Percentiles rank a stretch among this genome's conserved stretches.
Conservation (phyloP, 1,284 basidiomycete species). For the Cryptococcus maquisensis region DNA sequence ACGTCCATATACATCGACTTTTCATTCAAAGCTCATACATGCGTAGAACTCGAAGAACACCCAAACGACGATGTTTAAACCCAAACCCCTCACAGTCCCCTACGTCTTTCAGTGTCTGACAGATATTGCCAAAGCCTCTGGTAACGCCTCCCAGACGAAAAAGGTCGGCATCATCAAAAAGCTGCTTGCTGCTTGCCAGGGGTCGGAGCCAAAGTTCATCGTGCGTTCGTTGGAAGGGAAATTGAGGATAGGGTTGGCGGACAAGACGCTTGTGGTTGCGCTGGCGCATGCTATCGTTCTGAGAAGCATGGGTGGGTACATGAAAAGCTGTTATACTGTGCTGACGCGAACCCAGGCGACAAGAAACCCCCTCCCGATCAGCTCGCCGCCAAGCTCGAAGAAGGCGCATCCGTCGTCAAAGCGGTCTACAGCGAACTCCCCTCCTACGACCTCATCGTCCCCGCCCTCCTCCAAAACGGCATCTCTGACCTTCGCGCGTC, state of each 20-base stretch:
- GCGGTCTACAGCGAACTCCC: constrained; percentile 94
- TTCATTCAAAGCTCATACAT: neutral
- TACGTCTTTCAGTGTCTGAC: constrained; percentile 80
- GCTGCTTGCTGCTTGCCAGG: constrained; percentile 85
- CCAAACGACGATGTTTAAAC: constrained; percentile 93
- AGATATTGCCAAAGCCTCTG: constrained; percentile 79
- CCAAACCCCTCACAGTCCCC: constrained; percentile 81
- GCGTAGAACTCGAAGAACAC: constrained; percentile 81
- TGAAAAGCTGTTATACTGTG: neutral
- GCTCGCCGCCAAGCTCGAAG: constrained; percentile 69
- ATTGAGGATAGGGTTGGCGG: constrained; percentile 93
- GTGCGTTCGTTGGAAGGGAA: constrained; percentile 95
- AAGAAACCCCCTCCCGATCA: constrained; percentile 73
- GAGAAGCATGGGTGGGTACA: constrained; percentile 62
- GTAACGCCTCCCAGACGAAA: constrained; percentile 83
- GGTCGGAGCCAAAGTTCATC: constrained; percentile 83
- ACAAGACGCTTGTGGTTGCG: constrained; percentile 84
- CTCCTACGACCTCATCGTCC: constrained; percentile 89
- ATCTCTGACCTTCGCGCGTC: constrained; percentile 64
- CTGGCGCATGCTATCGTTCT: constrained; percentile 80
- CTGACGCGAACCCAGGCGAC: constrained; percentile 38
- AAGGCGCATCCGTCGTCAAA: constrained; percentile 75
- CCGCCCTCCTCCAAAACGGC: constrained; percentile 77
- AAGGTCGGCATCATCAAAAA: constrained; percentile 96
- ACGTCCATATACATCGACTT: constrained; percentile 16